Conservation (phyloP, 2,329 filamentous ascomycete species). For the Albifimbria verrucaria region DNA sequence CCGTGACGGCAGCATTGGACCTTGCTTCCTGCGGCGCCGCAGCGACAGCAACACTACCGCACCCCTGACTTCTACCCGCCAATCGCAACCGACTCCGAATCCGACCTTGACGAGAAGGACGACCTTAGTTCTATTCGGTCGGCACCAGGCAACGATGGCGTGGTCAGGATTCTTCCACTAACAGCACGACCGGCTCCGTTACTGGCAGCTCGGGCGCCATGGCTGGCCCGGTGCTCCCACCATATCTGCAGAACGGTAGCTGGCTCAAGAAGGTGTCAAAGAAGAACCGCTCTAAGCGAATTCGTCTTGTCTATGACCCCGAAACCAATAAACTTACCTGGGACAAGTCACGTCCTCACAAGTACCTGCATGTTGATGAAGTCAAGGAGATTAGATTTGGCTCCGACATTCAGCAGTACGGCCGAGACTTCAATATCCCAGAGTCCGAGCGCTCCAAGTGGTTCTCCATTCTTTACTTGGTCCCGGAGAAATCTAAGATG, state of each 20-base stretch:
- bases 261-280: constrained; percentile 79
- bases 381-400: constrained; percentile 87
- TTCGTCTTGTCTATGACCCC: constrained; percentile 71
- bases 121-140: constrained; percentile 36
- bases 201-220: constrained; percentile 39
- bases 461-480: constrained; percentile 86
- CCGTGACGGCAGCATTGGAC: constrained; percentile 84
- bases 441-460: constrained; percentile 68
- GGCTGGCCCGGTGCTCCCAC: constrained; percentile 71
- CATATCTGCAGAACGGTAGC: constrained; percentile 74
- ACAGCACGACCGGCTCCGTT: constrained; percentile 45
- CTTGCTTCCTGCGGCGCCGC: constrained; percentile 79
- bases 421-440: constrained; percentile 73
- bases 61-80: constrained; percentile 45
- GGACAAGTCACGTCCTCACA: constrained; percentile 75
- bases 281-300: constrained; percentile 70
- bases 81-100: constrained; percentile 50
- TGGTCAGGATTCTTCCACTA: constrained; percentile 44
- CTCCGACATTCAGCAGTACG: constrained; percentile 82
- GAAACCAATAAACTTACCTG: constrained; percentile 85
- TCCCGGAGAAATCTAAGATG: constrained; percentile 74
- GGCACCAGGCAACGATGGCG: constrained; percentile 38
- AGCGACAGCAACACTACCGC: constrained; percentile 83
- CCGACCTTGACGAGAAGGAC: constrained; percentile 51
- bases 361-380: constrained; percentile 91